Evolutionary conservation across 495 filamentous ascomycete genomes (phyloP), one percentile per base, ranked within the genome.

Genomic region (Aspergillus saccharolyticus): DNA sequence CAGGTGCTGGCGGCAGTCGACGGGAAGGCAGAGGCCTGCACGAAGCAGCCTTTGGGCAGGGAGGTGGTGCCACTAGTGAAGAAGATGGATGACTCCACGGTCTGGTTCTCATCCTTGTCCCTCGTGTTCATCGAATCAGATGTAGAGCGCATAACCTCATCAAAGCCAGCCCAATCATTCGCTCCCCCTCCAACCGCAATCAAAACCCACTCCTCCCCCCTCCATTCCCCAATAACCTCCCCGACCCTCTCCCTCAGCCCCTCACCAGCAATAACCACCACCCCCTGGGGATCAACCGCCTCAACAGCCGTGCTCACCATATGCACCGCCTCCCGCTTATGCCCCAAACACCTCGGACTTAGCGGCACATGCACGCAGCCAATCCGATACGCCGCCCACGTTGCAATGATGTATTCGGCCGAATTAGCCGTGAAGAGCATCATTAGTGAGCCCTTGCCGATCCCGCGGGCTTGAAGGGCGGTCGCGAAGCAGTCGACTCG

Each of bases 1-100:
- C 42, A 55, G 12, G 7, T 12, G 10, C 33, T 5, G 33, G 33
- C 33, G 33, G 12, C 33, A 12, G 33, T 39, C 33, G 33, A 9
- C 6, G 4, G 10, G 33, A 39, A 39, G 15, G 56, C 42, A n/a
- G 50, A 39, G 17, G 47, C 43, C 45, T 53, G 62, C 24, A 62
- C 55, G 22, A 67, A 45, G 51, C 75, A 78, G 21, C 66, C 69
- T 58, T 79, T 79, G 3, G 76, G 75, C 3, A 67, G 61, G 10
- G 60, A 60, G 4, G 74, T 72, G 0, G 73, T 77, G 17, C 76
- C 75, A 52, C 71, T 74, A 1, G 73, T 78, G 58, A 78, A 79
- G 19, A 79, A 56, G 22, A 75, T 63, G 52, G 51, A 50, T 10
- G 16, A 21, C 17, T 25, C 42, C 42, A n/a, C n/a, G n/a, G n/a